Percentiles rank a stretch among this genome's conserved stretches.
These are phyloP conservation scores for Lithospermum erythrorhizon DNA, from an alignment of 257 asterid genomes.

Conservation along the genomic window DNA sequence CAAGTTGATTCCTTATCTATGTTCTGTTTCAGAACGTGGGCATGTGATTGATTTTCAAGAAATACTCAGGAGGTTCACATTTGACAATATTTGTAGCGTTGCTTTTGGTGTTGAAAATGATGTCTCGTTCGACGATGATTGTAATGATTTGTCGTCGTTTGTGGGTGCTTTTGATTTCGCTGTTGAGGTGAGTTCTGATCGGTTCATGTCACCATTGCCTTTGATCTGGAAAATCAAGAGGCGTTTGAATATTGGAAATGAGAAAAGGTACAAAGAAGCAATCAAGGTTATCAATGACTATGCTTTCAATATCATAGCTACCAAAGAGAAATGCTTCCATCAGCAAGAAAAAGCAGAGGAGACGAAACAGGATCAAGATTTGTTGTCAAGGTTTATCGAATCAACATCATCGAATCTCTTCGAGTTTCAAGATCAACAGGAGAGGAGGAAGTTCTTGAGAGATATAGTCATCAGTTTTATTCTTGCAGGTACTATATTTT, in stretches of 20 bases:
- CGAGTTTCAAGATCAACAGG: slow-evolving; percentile 15
- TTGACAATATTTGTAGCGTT: slow-evolving; percentile 23
- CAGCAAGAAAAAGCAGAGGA: slow-evolving; percentile 3
- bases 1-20: slow-evolving; percentile 20
- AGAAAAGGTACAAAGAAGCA: slow-evolving; percentile 20
- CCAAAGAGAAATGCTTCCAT: slow-evolving; percentile 12
- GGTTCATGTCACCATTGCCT: slow-evolving; percentile 25
- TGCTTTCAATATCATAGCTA: slow-evolving; percentile 21
- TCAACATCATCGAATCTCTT: slow-evolving; percentile 7
- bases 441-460: slow-evolving; percentile 27
- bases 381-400: slow-evolving; percentile 27
- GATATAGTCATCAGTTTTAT: slow-evolving; percentile 38
- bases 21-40: slow-evolving; percentile 7
- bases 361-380: slow-evolving; percentile 13
- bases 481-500: slow-evolving; percentile 18
- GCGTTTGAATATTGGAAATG: slow-evolving; percentile 26
- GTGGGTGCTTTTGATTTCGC: slow-evolving; percentile 30
- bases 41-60: slow-evolving; percentile 25
- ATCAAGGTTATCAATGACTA: slow-evolving; percentile 15
- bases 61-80: slow-evolving; percentile 21
- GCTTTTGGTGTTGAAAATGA: slow-evolving; percentile 27
- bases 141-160: slow-evolving; percentile 11
- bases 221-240: slow-evolving; percentile 33
- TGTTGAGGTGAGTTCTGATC: slow-evolving; percentile 17
- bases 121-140: slow-evolving; percentile 4